Evolutionary conservation across 495 filamentous ascomycete genomes (phyloP).

Genomic region (Aspergillus incahuasiensis): DNA sequence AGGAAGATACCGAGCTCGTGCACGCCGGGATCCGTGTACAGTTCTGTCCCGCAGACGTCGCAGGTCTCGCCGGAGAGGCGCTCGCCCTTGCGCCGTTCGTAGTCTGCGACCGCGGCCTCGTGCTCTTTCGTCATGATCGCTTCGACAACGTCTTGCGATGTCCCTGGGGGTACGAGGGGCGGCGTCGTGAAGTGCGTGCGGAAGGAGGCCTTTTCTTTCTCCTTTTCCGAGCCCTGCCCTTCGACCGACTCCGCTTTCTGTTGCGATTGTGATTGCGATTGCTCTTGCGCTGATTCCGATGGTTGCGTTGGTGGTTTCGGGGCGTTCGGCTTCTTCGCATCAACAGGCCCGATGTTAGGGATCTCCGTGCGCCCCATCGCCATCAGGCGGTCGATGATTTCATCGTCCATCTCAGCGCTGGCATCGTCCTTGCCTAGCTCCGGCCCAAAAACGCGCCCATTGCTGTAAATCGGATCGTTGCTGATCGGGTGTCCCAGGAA

Average conservation of each 20-base stretch:
- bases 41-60: conserved; percentile 72
- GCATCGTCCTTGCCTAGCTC: conserved; percentile 68
- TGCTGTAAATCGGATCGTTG: conserved; percentile 97
- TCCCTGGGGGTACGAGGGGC: conserved; percentile 37
- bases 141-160: conserved; percentile 34
- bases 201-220: conserved; percentile 57
- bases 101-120: conserved; percentile 82
- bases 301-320: too few relatives aligned
- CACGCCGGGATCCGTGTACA: conserved; percentile 85
- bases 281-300: too few relatives aligned
- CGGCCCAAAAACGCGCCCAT: conserved; percentile 83
- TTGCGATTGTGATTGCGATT: too few relatives aligned
- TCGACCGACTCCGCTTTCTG: neutral
- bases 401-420: conserved; percentile 68
- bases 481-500: conserved; percentile 91
- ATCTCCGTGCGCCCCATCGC: conserved; percentile 94
- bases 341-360: conserved; percentile 55
- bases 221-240: neutral
- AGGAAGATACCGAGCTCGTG: conserved; percentile 93
- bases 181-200: conserved; percentile 41
- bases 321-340: neutral
- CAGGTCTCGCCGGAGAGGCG: conserved; percentile 84
- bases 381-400: conserved; percentile 76
- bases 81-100: conserved; percentile 75
- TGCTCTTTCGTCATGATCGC: conserved; percentile 51